phyloP scores from a whole-genome alignment of 2,329 filamentous ascomycete genomes.

The Phialocephala subalpina region DNA sequence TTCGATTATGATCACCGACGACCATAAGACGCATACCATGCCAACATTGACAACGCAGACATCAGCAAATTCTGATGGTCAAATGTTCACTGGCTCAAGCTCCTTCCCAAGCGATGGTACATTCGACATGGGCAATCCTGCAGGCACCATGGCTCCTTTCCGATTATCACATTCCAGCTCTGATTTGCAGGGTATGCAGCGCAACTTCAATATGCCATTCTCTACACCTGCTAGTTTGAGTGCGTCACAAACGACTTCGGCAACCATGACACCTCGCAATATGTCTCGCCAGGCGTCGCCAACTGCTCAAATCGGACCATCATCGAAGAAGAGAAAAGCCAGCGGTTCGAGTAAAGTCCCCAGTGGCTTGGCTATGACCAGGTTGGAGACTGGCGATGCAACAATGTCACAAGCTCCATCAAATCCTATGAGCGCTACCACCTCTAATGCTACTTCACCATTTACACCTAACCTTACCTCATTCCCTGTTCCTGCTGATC shows the following conservation, averaged over 20 bases:
- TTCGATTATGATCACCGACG: conserved; percentile 96
- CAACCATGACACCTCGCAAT: conserved; percentile 63
- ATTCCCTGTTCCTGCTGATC: conserved; percentile 51
- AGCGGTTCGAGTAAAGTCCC: conserved; percentile 75
- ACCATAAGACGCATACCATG: conserved; percentile 84
- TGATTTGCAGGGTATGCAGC: conserved; percentile 68
- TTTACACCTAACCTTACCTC: conserved; percentile 57
- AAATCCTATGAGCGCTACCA: conserved; percentile 42
- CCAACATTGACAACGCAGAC: conserved; percentile 45
- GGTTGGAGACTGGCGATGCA: conserved; percentile 66
- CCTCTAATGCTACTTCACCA: conserved; percentile 57
- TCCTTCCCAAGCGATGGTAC: conserved; percentile 47
- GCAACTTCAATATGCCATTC: conserved; percentile 50
- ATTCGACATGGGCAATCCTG: conserved; percentile 38
- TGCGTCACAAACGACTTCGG: conserved; percentile 49
- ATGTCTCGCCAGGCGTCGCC: conserved; percentile 80
- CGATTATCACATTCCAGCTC: conserved; percentile 67
- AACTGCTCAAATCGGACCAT: conserved; percentile 67
- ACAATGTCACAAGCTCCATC: conserved; percentile 49
- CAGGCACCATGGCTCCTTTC: conserved; percentile 53
- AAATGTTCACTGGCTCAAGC: conserved; percentile 49
- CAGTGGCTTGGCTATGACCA: conserved; percentile 81
- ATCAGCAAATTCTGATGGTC: conserved; percentile 44
- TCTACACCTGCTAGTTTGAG: conserved; percentile 36
- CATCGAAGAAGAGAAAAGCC: conserved; percentile 83